A percentile compares a stretch with the other conserved stretches of the same genome.
Evolutionary conservation across 208 protist genomes (phyloP).

Genomic region (Histomonas meleagridis): DNA sequence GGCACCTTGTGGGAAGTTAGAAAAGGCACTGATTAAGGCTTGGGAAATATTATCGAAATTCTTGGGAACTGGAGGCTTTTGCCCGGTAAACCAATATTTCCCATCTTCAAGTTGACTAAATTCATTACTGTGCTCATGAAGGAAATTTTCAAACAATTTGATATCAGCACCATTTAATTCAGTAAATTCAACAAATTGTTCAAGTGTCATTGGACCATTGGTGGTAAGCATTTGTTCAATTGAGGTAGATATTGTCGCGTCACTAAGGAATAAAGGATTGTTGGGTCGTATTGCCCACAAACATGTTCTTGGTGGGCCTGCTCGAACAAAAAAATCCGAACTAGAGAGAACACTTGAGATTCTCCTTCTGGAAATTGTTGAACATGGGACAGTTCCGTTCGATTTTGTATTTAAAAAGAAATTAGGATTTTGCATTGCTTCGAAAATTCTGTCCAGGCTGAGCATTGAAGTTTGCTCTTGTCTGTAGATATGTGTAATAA

Average conservation of each 20-base stretch:
- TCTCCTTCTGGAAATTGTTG: neutral
- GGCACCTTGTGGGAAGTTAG: neutral
- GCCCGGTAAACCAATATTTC: neutral
- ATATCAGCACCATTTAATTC: neutral
- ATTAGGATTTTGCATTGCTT: neutral
- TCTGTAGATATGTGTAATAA: neutral
- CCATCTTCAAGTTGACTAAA: neutral
- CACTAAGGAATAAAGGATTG: slow-evolving; percentile 2
- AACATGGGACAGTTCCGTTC: neutral
- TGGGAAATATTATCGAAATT: slow-evolving; percentile 10
- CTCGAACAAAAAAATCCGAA: neutral
- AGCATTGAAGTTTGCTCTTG: slow-evolving; percentile 20
- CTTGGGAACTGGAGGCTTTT: neutral
- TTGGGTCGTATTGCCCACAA: slow-evolving; percentile 16
- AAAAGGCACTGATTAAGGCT: neutral
- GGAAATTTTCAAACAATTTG: neutral
- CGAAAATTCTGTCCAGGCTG: neutral
- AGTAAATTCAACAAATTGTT: neutral
- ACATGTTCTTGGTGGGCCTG: slow-evolving; percentile 27
- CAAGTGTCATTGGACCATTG: slow-evolving; percentile 25
- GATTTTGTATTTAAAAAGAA: slow-evolving; percentile 11
- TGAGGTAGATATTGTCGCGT: neutral
- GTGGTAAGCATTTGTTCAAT: slow-evolving; percentile 32
- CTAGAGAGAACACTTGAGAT: neutral
- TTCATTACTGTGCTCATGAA: neutral